These are phyloP conservation scores for Trichoderma endophyticum DNA, from an alignment of 2,329 filamentous ascomycete species.

Conservation along the genomic window DNA sequence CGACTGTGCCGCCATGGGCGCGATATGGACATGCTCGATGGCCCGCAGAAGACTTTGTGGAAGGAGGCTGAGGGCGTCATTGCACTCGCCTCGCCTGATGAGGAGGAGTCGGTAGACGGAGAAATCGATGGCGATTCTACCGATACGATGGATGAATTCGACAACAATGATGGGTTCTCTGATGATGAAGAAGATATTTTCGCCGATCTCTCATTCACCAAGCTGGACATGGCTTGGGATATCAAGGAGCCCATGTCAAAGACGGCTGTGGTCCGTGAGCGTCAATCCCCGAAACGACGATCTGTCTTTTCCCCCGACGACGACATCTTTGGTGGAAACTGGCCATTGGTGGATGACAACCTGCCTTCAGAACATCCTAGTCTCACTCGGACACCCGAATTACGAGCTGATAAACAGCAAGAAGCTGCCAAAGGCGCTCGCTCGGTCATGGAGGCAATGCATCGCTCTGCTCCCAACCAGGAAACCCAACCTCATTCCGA, in stretches of 20 bases:
- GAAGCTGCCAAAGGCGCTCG: slow-evolving; percentile 48
- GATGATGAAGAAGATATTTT: slow-evolving; percentile 45
- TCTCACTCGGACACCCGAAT: slow-evolving; percentile 40
- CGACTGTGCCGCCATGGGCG: slow-evolving; percentile 68
- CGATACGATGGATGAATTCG: slow-evolving; percentile 38
- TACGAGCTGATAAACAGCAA: slow-evolving; percentile 30
- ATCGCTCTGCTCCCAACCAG: slow-evolving; percentile 46
- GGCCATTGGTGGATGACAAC: slow-evolving; percentile 41
- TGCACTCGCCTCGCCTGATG: slow-evolving; percentile 70
- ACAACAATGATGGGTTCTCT: slow-evolving; percentile 44
- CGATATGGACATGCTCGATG: slow-evolving; percentile 62
- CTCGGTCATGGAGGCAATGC: slow-evolving; percentile 63
- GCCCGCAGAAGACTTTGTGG: slow-evolving; percentile 62
- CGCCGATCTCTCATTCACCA: slow-evolving; percentile 44
- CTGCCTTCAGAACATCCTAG: slow-evolving; percentile 36
- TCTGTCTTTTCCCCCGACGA: slow-evolving; percentile 65
- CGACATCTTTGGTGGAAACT: slow-evolving; percentile 60
- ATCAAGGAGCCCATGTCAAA: slow-evolving; percentile 44
- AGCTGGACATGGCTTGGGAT: slow-evolving; percentile 42
- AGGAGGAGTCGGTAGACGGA: slow-evolving; percentile 36
- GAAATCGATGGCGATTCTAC: slow-evolving; percentile 39
- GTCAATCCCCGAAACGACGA: slow-evolving; percentile 49
- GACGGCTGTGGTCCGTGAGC: slow-evolving; percentile 54
- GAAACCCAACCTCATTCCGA: slow-evolving; percentile 29
- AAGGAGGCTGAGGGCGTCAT: slow-evolving; percentile 84